Percentiles rank a stretch among this genome's conserved stretches.
Conservation (phyloP, 176 grass and related monocot genomes). For the Oryza brachyantha region DNA sequence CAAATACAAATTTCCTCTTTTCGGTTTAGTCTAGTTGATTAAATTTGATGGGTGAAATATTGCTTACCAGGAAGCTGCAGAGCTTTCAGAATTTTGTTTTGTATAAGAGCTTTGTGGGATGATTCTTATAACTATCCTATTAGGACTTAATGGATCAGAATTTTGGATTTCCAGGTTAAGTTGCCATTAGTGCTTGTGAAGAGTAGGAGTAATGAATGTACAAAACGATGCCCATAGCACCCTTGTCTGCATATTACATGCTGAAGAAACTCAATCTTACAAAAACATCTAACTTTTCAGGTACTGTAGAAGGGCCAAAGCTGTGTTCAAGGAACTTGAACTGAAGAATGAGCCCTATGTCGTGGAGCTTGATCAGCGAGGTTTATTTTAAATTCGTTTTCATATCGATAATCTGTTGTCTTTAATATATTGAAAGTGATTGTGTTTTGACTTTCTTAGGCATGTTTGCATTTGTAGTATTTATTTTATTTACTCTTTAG, state of each 20-base stretch:
- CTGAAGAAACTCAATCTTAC: conserved; percentile 4
- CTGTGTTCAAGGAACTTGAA: conserved; percentile 64
- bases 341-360: conserved; percentile 60
- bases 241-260: neutral
- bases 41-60: neutral
- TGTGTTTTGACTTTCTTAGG: neutral
- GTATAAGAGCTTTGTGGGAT: neutral
- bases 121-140: neutral
- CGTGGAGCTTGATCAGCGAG: conserved; percentile 68
- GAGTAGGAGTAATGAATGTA: neutral
- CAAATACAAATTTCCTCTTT: neutral
- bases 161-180: neutral
- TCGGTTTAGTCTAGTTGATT: conserved; percentile 8
- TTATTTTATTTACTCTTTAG: neutral
- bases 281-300: conserved; percentile 24
- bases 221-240: neutral
- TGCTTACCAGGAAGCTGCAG: neutral
- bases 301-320: conserved; percentile 65
- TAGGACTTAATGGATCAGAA: neutral
- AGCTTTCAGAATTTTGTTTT: neutral
- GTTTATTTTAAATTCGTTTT: conserved; percentile 32
- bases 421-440: neutral
- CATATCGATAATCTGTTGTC: neutral
- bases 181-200: neutral
- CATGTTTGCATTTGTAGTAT: neutral